These are phyloP conservation scores for Candida piceae DNA, from an alignment of 805 yeast genomes.

Conservation along the genomic window DNA sequence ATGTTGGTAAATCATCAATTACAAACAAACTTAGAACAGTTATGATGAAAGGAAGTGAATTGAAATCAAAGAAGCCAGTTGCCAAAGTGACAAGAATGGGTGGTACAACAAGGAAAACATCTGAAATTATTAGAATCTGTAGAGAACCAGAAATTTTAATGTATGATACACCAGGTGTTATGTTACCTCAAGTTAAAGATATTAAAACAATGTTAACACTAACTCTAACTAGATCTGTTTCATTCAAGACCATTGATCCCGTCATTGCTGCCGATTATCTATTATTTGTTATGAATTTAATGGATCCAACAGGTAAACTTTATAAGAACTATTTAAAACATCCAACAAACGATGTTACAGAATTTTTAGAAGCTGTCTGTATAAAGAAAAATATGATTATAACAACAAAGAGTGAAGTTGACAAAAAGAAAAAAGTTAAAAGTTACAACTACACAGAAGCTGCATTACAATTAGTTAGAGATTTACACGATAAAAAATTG, in stretches of 20 bases:
- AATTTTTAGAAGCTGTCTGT: conserved; percentile 47
- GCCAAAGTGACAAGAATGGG: conserved; percentile 85
- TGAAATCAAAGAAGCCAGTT: too few relatives aligned
- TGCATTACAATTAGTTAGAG: conserved; percentile 58
- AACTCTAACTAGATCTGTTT: conserved; percentile 71
- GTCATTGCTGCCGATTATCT: conserved; percentile 82
- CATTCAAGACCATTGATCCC: conserved; percentile 68
- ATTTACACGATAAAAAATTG: conserved; percentile 54
- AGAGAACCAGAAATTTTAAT: conserved; percentile 60
- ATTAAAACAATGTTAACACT: conserved; percentile 69
- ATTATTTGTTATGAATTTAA: conserved; percentile 65
- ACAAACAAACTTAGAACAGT: conserved; percentile 58
- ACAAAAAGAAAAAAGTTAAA: conserved; percentile 29
- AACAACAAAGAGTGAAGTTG: conserved; percentile 31
- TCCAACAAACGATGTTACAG: conserved; percentile 72
- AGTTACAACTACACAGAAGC: conserved; percentile 35
- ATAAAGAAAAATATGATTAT: conserved; percentile 28
- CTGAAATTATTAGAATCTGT: conserved; percentile 65
- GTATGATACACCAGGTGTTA: conserved; percentile 92
- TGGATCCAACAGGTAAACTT: conserved; percentile 40
- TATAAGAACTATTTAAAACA: conserved; percentile 43
- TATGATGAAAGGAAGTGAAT: conserved; percentile 18
- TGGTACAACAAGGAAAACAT: conserved; percentile 80
- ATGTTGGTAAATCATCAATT: conserved; percentile 91
- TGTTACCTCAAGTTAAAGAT: conserved; percentile 66